Conservation (phyloP, 495 filamentous ascomycete genomes). For the Talaromyces wortmannii region DNA sequence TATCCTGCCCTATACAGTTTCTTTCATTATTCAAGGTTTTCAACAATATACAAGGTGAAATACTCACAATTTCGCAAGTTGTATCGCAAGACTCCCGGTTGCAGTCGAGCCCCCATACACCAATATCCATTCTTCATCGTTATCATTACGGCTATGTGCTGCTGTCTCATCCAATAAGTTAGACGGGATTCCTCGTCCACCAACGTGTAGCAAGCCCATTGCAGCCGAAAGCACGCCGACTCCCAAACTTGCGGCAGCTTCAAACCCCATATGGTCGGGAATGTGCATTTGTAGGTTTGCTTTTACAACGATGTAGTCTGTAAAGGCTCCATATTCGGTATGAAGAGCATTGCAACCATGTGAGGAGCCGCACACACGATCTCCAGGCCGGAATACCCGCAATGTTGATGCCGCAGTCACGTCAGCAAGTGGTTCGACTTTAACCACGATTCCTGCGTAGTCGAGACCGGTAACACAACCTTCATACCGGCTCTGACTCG, state of each 20-base stretch:
- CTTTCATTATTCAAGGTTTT: neutral
- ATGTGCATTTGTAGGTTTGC: constrained; percentile 23
- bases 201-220: neutral
- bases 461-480: neutral
- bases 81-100: constrained; percentile 20
- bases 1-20: neutral
- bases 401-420: neutral
- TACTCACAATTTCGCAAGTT: constrained; percentile 21
- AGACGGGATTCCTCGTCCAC: neutral
- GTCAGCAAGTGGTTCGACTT: neutral
- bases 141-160: neutral
- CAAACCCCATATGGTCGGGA: constrained; percentile 15
- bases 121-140: constrained; percentile 14
- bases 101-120: constrained; percentile 23
- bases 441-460: neutral
- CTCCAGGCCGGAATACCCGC: neutral
- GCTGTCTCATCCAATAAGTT: neutral
- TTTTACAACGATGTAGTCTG: constrained; percentile 21
- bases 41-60: neutral
- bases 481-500: neutral
- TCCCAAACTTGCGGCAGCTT: constrained; percentile 21
- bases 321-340: constrained; percentile 26
- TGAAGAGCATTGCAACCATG: neutral
- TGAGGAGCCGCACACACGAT: constrained; percentile 1
- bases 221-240: constrained; percentile 1